Percentiles rank a stretch among this genome's conserved stretches.
Evolutionary conservation across 805 yeast species (phyloP).

Genomic region (Candida yuanshanica): DNA sequence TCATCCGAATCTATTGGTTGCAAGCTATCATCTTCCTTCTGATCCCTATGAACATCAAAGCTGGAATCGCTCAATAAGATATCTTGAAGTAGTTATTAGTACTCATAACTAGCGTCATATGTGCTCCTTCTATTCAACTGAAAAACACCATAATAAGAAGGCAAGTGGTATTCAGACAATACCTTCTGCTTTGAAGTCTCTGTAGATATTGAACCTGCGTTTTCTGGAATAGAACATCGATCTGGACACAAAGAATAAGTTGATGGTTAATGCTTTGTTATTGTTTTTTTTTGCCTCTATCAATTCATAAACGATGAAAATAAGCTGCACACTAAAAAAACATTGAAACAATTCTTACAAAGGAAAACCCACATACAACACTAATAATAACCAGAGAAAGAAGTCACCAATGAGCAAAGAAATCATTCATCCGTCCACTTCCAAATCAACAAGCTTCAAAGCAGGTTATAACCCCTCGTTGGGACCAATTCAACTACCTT

Average conservation of each 20-base stretch:
- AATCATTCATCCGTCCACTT: slow-evolving; percentile 21
- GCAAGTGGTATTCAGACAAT: background rate
- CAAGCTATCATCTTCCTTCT: background rate
- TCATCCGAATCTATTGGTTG: slow-evolving; percentile 1
- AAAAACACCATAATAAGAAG: background rate
- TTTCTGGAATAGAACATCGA: slow-evolving; percentile 16
- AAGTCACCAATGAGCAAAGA: slow-evolving; percentile 11
- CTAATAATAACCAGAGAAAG: background rate
- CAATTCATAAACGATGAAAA: too few species aligned
- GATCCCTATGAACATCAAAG: background rate
- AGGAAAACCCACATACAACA: background rate
- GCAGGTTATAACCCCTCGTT: slow-evolving; percentile 25
- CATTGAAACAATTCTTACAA: background rate
- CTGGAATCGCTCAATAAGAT: slow-evolving; percentile 9
- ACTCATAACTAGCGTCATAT: background rate
- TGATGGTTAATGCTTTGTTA: background rate
- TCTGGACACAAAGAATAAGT: too few species aligned
- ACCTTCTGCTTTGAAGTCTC: slow-evolving; percentile 18
- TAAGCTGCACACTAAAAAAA: too few species aligned
- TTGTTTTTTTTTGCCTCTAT: background rate
- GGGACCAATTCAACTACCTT: slow-evolving; percentile 25
- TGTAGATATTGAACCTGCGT: slow-evolving; percentile 19
- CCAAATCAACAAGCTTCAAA: slow-evolving; percentile 12
- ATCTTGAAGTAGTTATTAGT: background rate
- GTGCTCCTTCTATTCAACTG: background rate